Evolutionary conservation across 371 early-diverging fungal species (phyloP).

Genomic region (Homolaphlyctis polyrhiza): DNA sequence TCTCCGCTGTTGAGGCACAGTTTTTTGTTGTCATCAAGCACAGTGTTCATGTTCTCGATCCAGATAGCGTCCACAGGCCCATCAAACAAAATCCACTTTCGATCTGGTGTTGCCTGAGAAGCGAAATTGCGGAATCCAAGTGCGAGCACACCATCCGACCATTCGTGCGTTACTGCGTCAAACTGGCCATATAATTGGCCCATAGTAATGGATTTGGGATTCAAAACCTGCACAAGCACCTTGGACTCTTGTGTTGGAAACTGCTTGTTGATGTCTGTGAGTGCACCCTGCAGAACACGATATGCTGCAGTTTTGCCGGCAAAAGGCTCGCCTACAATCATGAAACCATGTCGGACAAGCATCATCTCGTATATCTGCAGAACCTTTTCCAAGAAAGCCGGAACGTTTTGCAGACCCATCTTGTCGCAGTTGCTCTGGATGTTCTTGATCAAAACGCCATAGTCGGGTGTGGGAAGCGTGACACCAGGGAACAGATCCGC

Average conservation of each 20-base stretch:
- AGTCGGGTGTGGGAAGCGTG: slow-evolving; percentile 44
- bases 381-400: slow-evolving; percentile 46
- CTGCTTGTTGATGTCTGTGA: slow-evolving; percentile 38
- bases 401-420: slow-evolving; percentile 39
- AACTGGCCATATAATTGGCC: slow-evolving; percentile 54
- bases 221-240: slow-evolving; percentile 32
- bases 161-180: slow-evolving; percentile 50
- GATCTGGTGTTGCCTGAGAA: slow-evolving; percentile 36
- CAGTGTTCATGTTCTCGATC: slow-evolving; percentile 61
- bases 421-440: slow-evolving; percentile 33
- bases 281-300: slow-evolving; percentile 36
- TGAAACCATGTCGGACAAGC: slow-evolving; percentile 51
- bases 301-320: slow-evolving; percentile 46
- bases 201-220: slow-evolving; percentile 56
- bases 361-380: slow-evolving; percentile 56
- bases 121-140: slow-evolving; percentile 44
- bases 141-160: slow-evolving; percentile 55
- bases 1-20: slow-evolving; percentile 55
- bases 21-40: slow-evolving; percentile 55
- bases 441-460: slow-evolving; percentile 31
- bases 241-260: slow-evolving; percentile 31
- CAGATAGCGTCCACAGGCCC: slow-evolving; percentile 54
- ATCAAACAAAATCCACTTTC: slow-evolving; percentile 58
- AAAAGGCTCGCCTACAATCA: slow-evolving; percentile 49
- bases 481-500: slow-evolving; percentile 53